Evolutionary conservation across 2,329 filamentous ascomycete genomes (phyloP).

Genomic region (Coniosporium tulheliwenetii): DNA sequence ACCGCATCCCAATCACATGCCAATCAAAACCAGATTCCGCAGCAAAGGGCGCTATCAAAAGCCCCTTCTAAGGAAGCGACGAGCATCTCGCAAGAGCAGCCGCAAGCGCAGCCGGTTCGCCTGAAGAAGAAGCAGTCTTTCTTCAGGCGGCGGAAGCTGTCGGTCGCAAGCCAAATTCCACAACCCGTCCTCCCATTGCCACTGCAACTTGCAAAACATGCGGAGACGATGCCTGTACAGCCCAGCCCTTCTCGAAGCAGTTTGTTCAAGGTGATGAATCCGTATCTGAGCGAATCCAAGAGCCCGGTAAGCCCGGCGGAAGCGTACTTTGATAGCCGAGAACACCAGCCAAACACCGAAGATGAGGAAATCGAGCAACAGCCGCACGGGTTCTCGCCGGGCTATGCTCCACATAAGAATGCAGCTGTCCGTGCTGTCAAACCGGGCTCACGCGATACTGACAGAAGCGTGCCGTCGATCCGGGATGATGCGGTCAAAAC

Average conservation of each 20-base stretch:
- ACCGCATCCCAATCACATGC: background rate
- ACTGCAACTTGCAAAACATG: slow-evolving; percentile 15
- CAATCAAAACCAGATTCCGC: slow-evolving; percentile 1
- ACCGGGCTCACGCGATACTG: slow-evolving; percentile 23
- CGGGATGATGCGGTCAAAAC: slow-evolving; percentile 13
- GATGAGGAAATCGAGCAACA: slow-evolving; percentile 18
- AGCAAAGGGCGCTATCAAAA: slow-evolving; percentile 2
- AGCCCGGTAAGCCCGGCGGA: slow-evolving; percentile 10
- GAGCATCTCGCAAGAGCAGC: slow-evolving; percentile 7
- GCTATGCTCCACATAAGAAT: slow-evolving; percentile 57
- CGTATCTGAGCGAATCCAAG: slow-evolving; percentile 42
- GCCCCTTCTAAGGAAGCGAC: slow-evolving; percentile 1
- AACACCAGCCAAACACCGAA: slow-evolving; percentile 10
- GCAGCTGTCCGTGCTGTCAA: slow-evolving; percentile 55
- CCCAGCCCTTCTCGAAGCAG: slow-evolving; percentile 51
- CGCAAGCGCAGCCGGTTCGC: slow-evolving; percentile 33
- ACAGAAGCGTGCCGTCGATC: slow-evolving; percentile 11
- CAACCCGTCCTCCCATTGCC: slow-evolving; percentile 40
- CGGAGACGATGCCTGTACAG: slow-evolving; percentile 35
- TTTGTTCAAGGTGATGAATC: slow-evolving; percentile 73
- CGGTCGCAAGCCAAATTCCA: slow-evolving; percentile 50
- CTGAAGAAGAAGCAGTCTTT: slow-evolving; percentile 84
- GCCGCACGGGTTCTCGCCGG: slow-evolving; percentile 53
- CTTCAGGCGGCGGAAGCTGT: slow-evolving; percentile 88
- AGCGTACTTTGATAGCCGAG: slow-evolving; percentile 13